These are phyloP conservation scores for Chytridium lagenaria DNA, from an alignment of 371 early-diverging fungal genomes.

Conservation along the genomic window DNA sequence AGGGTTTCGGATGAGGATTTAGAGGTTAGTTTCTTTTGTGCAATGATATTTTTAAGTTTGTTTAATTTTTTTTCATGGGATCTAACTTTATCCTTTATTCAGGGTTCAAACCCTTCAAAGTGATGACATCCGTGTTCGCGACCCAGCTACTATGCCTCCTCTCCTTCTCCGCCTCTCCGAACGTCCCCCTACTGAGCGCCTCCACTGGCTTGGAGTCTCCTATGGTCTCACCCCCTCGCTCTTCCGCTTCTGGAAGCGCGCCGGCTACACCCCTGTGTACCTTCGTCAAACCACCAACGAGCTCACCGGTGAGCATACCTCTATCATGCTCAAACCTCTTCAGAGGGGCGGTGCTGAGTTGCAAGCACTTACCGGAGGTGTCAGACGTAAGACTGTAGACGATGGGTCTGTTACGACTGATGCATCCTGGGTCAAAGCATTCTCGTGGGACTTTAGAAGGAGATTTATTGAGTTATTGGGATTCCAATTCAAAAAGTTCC, in stretches of 20 bases:
- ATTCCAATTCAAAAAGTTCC: conserved; percentile 87
- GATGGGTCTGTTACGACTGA: conserved; percentile 42
- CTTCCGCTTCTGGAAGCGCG: conserved; percentile 96
- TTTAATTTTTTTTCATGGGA: conserved; percentile 2
- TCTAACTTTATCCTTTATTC: no score
- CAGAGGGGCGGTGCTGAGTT: conserved; percentile 32
- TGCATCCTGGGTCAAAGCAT: conserved; percentile 49
- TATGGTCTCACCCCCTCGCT: conserved; percentile 92
- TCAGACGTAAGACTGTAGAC: conserved; percentile 59
- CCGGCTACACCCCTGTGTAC: conserved; percentile 93
- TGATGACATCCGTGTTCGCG: conserved; percentile 82
- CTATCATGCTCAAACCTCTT: conserved; percentile 91
- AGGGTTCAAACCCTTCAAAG: conserved; percentile 46
- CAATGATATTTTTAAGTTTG: background rate
- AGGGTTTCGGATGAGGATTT: conserved; percentile 64
- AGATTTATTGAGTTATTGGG: conserved; percentile 86
- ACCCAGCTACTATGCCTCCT: conserved; percentile 89
- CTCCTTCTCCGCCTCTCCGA: conserved; percentile 83
- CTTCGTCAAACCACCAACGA: conserved; percentile 97
- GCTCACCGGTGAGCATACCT: conserved; percentile 97
- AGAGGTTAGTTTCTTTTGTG: conserved; percentile 28
- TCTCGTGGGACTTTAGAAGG: conserved; percentile 80
- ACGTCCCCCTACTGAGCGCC: conserved; percentile 69
- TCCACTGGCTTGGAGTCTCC: conserved; percentile 98
- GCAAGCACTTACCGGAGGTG: conserved; percentile 38